Base-by-base conservation (phyloP, 1,284 basidiomycete species). In the Ceratobasidium sp. region DNA sequence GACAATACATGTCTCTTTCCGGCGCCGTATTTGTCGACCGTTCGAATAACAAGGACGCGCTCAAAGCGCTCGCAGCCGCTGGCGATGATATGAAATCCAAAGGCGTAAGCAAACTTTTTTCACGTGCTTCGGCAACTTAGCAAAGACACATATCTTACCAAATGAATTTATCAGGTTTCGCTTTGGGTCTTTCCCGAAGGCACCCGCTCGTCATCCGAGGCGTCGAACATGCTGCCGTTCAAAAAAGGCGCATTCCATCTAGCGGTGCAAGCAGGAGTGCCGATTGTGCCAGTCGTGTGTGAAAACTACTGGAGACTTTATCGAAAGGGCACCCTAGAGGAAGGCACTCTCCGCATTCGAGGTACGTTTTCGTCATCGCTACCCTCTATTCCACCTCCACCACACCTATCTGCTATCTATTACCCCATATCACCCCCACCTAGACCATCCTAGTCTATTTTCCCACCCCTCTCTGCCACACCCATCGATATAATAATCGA, bases 171-270 rank as follows among this genome's bases (percentile, higher is more conserved):
- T 46, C 85, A 91, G 83, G 89, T 94, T 42, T 96, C 95, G 7
- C 86, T 98, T 68, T 97, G 94, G 93, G 91, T 98, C 83, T 98
- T 95, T 86, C 95, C 96, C 1, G 97, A 98, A 86, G 96, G 97
- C 49, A 98, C 97, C 2, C 91, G 98, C 33, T 92, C 94, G 33
- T 89, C 90, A 77, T 88, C 89, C n/a, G 87, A 91, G 80, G 87
- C 89, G 61, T 89, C 92, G 9, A 88, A 90, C 46, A 86, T 98
- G 83, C 88, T 96, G 2, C 94, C 96, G 0, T 94, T 99, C 88
- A 99, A 99, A 88, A 99, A 98, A 86, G 98, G 98, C 55, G 97
- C 97, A 0, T 99, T 99, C 89, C 96, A 99, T 84, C 90, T 99
- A 51, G 97, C 98, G 15, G 89, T 99, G 18, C 93, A 98, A 86